phyloP scores from a whole-genome alignment of 2,329 filamentous ascomycete species.

The Hysterium pulicare region DNA sequence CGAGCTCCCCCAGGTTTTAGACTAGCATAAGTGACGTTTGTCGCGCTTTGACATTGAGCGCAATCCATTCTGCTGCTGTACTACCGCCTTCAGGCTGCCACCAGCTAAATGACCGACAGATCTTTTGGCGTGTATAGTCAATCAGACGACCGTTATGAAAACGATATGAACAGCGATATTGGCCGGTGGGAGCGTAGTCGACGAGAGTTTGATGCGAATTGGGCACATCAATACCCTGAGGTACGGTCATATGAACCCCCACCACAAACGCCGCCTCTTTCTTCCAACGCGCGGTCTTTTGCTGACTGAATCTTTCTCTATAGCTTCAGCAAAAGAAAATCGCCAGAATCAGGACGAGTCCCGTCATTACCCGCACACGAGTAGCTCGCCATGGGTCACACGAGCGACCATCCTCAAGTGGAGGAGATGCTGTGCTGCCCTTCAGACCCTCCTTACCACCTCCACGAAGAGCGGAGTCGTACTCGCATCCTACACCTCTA shows the following conservation, averaged over 20 bases:
- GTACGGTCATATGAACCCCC: too few relatives aligned
- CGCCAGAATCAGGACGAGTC: constrained; percentile 31
- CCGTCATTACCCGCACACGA: constrained; percentile 31
- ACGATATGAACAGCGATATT: constrained; percentile 37
- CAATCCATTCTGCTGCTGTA: not conserved
- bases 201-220: constrained; percentile 28
- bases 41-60: not conserved
- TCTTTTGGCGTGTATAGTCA: constrained; percentile 19
- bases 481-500: constrained; percentile 35
- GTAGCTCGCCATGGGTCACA: constrained; percentile 36
- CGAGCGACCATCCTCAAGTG: constrained; percentile 30
- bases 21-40: constrained; percentile 12
- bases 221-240: constrained; percentile 21
- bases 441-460: constrained; percentile 19
- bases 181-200: constrained; percentile 31
- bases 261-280: constrained; percentile 17
- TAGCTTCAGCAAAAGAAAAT: constrained; percentile 26
- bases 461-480: constrained; percentile 30
- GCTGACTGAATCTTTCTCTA: constrained; percentile 11
- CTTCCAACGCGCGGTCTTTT: constrained; percentile 7
- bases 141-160: constrained; percentile 27
- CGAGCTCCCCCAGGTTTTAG: constrained; percentile 13
- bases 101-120: constrained; percentile 21
- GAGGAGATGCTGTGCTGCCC: constrained; percentile 22
- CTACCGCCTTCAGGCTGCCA: not conserved